phyloP scores from a whole-genome alignment of 441 rosid species.

The Pelargonium cotyledonis region DNA sequence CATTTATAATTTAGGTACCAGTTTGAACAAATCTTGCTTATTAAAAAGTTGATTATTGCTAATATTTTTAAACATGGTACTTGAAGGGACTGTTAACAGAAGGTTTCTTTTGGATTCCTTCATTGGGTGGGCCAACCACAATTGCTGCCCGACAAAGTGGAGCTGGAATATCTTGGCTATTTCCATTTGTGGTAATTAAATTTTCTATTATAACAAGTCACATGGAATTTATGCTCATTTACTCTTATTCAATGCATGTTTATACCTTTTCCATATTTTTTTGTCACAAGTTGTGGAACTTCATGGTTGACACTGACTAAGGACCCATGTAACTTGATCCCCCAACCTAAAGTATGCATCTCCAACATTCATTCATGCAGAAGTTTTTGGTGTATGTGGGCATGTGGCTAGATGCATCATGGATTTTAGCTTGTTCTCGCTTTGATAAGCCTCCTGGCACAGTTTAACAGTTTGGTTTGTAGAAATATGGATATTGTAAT shows the following conservation, averaged over 20 bases:
- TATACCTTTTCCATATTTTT: not conserved
- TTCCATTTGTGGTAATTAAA: conserved; percentile 83
- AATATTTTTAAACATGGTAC: conserved; percentile 18
- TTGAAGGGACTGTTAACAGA: conserved; percentile 76
- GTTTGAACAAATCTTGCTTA: not conserved
- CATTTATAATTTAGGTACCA: conserved; percentile 5
- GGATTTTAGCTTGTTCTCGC: not conserved
- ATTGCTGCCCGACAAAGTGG: conserved; percentile 98
- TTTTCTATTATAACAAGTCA: not conserved
- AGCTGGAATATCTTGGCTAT: conserved; percentile 87
- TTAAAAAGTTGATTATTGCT: conserved; percentile 16
- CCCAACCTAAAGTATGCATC: not conserved
- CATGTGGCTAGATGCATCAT: not conserved
- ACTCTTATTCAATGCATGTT: not conserved
- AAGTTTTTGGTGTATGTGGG: not conserved
- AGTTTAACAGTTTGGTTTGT: not conserved
- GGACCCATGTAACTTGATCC: not conserved
- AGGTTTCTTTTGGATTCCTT: conserved; percentile 98
- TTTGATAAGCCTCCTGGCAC: not conserved
- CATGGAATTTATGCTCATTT: not conserved
- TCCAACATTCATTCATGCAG: not conserved
- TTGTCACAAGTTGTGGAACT: not conserved
- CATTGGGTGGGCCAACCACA: conserved; percentile 86
- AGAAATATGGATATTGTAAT: not conserved
- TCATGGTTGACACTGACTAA: not conserved